Base-by-base conservation (phyloP, 2,329 filamentous ascomycete genomes). In the Monosporascus sp. region DNA sequence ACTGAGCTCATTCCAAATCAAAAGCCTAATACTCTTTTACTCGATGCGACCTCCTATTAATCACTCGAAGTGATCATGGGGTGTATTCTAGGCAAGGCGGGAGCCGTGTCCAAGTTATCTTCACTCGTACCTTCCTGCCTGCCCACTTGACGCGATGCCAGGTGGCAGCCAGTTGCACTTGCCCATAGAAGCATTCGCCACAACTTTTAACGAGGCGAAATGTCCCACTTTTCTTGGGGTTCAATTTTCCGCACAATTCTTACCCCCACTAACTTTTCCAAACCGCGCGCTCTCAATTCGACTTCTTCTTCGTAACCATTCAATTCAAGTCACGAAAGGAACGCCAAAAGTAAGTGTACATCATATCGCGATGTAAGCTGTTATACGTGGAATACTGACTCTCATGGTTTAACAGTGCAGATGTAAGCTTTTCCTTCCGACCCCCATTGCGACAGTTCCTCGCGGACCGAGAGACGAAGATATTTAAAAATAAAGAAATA, bases 361-460 rank as follows among this genome's bases (percentile, higher is more conserved):
- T 49, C 46, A 37, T 37, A 31, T 37, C 44, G 51, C 14, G 26
- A 47, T 50, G 17, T 49, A 51, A 48, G 46, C 28, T 37, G 37
- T 51, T 48, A 48, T 50, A 48, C 48, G 20, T n/a, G 51, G 51
- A 49, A 64, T 72, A 68, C 81, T 86, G 76, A 86, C 74, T 52
- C 65, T 63, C 57, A 60, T 60, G 56, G 37, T 28, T 60, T 65
- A 73, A 69, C 65, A 93, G 89, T 94, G 89, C 89, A 94, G 86
- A 94, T 94, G 89, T 93, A 85, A 87, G 88, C 68, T 60, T 59
- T 60, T 64, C 60, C 63, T 53, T 31, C 52, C 26, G 14, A 52
- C 51, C 28, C 49, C 60, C n/a, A 52, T 58, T 53, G 47, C 55
- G 50, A 46, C 48, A 52, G 55, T 56, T 58, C 58, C 51, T 67